A percentile compares a stretch with the other conserved stretches of the same genome.
Evolutionary conservation across 1,139 yeast genomes (phyloP).

Genomic region (Diutina rugosa): DNA sequence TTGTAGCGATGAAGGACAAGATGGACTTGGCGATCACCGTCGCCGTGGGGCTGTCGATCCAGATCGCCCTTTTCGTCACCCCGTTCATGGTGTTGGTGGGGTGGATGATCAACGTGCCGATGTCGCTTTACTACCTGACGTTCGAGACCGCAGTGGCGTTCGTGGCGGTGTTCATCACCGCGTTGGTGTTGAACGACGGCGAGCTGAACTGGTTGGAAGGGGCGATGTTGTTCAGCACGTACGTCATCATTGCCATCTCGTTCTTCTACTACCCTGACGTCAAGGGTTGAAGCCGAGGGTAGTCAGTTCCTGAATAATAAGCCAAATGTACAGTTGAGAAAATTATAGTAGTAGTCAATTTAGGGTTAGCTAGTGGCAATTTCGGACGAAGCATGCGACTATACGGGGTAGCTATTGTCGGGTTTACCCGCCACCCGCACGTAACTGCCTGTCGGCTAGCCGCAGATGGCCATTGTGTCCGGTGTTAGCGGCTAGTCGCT

Average conservation of each 20-base stretch:
- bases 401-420: no score
- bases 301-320: no score
- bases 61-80: slow-evolving; percentile 86
- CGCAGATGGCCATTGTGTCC: no score
- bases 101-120: slow-evolving; percentile 82
- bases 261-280: slow-evolving; percentile 59
- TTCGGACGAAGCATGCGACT: no score
- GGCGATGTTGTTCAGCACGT: slow-evolving; percentile 77
- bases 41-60: slow-evolving; percentile 94
- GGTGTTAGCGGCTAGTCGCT: no score
- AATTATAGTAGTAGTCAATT: no score
- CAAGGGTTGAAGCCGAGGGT: neutral
- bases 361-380: no score
- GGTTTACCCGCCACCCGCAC: no score
- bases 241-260: slow-evolving; percentile 75
- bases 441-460: no score
- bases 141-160: slow-evolving; percentile 89
- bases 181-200: slow-evolving; percentile 82
- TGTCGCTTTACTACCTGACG: slow-evolving; percentile 84
- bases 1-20: slow-evolving; percentile 90
- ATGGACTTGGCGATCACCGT: slow-evolving; percentile 97
- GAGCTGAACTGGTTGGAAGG: slow-evolving; percentile 97
- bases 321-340: no score
- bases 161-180: slow-evolving; percentile 76
- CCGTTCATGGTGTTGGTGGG: slow-evolving; percentile 92